phyloP scores from a whole-genome alignment of 495 filamentous ascomycete species.

The Penicillium diatomitis region DNA sequence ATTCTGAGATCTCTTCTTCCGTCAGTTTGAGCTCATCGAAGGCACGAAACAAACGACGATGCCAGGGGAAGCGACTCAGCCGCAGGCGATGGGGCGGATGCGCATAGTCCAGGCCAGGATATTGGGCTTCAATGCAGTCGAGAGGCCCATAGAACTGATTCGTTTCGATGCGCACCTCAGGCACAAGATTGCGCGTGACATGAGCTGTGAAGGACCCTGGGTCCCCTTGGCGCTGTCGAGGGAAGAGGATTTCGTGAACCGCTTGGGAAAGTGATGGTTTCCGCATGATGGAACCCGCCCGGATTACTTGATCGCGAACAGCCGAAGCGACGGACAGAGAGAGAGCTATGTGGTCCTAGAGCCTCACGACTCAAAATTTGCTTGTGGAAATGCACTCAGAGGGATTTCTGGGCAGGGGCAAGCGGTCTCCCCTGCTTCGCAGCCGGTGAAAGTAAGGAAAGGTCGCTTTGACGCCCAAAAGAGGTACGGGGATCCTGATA shows the following conservation, averaged over 20 bases:
- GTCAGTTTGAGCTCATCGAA: slow-evolving; percentile 77
- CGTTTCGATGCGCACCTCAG: slow-evolving; percentile 80
- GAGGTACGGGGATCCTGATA: background rate
- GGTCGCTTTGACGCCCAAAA: no score
- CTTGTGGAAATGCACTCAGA: no score
- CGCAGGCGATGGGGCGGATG: slow-evolving; percentile 73
- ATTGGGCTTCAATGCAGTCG: slow-evolving; percentile 79
- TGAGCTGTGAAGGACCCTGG: slow-evolving; percentile 50
- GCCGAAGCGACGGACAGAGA: no score
- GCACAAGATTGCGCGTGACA: slow-evolving; percentile 62
- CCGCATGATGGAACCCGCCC: slow-evolving; percentile 39
- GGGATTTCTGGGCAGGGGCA: no score
- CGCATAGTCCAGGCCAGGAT: slow-evolving; percentile 84
- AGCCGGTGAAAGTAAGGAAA: no score
- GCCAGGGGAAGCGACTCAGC: slow-evolving; percentile 71
- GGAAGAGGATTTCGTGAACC: slow-evolving; percentile 50
- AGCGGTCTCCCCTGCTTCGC: no score
- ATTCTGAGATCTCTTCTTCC: slow-evolving; percentile 58
- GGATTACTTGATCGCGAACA: background rate
- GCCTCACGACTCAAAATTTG: no score
- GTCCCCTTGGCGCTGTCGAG: slow-evolving; percentile 45
- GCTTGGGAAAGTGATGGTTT: slow-evolving; percentile 46
- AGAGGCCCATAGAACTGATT: slow-evolving; percentile 77
- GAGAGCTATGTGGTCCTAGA: no score
- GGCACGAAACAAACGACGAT: slow-evolving; percentile 69